Base-by-base conservation (phyloP, 805 yeast genomes). In the Hanseniaspora lindneri region DNA sequence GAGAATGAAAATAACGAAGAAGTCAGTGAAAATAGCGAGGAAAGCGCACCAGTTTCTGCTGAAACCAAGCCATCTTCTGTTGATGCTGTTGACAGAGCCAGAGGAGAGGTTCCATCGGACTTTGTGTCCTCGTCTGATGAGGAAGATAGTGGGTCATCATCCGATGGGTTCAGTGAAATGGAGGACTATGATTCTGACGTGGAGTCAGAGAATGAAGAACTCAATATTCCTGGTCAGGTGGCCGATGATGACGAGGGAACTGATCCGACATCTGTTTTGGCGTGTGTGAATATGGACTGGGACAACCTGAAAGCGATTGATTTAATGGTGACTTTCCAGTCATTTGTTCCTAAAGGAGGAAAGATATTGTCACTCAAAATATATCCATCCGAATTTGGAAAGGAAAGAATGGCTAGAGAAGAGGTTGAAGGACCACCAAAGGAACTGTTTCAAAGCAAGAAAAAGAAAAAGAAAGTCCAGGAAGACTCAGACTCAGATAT, bases 221-320 rank as follows among this genome's bases (percentile, higher is more conserved):
- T 44, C 14, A 44, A 44, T 32, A 44, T 44, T 19, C 48, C 48
- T 14, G 48, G 48, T 11, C 48, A 44, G 30, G 37, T 29, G 4
- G 29, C 29, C 14, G 68, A 67, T 9, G 73, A 75, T 47, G 83
- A 92, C n/a, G 87, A 83, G 42, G 80, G 78, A 44, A 94, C 95
- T 40, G 96, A 89, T 2, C 94, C 95, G 27, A 72, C 94, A 1
- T 68, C 67, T 29, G 69, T 83, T 5, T 70, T 92, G 58, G 98
- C 98, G 0, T 95, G 81, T 1, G 97, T 92, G 27, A 92, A 92
- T 59, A 70, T 92, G 74, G 98, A 92, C 61, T 92, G 98, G 98
- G 98, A 92, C 57, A 83, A 92, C 59, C 73, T 92, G n/a, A 74
- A 77, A 40, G 83, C 97, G 0, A 76, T 76, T 3, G 97, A 92